These are phyloP conservation scores for Wolfiporia cocos DNA, from an alignment of 1,284 basidiomycete genomes.

Conservation along the genomic window DNA sequence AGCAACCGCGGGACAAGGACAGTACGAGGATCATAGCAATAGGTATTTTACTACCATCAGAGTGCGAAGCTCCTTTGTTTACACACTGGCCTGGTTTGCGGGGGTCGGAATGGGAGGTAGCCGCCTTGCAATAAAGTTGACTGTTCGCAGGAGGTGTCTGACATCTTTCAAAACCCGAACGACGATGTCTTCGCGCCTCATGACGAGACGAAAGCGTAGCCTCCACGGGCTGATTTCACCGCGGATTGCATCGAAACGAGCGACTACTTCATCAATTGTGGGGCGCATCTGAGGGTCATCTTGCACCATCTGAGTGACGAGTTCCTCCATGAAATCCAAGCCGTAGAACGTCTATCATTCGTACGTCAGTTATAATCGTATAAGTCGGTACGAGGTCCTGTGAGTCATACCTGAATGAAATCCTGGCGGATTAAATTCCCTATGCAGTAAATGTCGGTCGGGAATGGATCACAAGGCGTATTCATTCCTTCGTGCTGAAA, in stretches of 20 bases:
- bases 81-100: too few species aligned
- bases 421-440: constrained; percentile 24
- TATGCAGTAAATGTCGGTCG: constrained; percentile 23
- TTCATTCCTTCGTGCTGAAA: constrained; percentile 9
- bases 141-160: neutral
- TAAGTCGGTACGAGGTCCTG: constrained; percentile 31
- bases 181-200: neutral
- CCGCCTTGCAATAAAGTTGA: neutral
- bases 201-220: constrained; percentile 4
- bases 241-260: constrained; percentile 2
- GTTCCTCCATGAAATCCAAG: constrained; percentile 12
- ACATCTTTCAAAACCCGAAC: neutral
- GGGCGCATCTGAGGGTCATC: constrained; percentile 10
- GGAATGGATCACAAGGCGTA: constrained; percentile 19
- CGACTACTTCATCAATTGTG: constrained; percentile 10
- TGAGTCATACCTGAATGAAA: constrained; percentile 21
- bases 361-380: constrained; percentile 14
- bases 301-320: constrained; percentile 12
- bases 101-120: too few species aligned
- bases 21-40: too few species aligned
- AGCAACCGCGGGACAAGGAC: too few species aligned
- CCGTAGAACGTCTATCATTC: constrained; percentile 4
- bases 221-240: constrained; percentile 5
- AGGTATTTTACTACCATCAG: too few species aligned
- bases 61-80: too few species aligned